Evolutionary conservation across 2,329 filamentous ascomycete genomes (phyloP).

Genomic region (Cladosporium phlei): DNA sequence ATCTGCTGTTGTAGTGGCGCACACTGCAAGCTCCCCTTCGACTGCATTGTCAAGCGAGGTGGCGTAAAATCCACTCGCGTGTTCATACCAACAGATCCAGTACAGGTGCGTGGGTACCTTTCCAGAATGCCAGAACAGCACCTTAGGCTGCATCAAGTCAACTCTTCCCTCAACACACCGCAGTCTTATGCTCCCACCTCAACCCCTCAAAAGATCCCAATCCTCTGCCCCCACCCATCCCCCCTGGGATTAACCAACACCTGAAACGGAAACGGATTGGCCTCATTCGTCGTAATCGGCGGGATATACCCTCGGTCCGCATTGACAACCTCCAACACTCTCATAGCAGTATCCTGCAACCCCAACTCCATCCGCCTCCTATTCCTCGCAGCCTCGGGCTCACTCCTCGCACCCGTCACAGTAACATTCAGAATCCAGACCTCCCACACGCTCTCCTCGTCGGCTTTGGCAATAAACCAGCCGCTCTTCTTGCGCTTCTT

Average conservation of each 20-base stretch:
- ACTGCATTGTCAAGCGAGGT: too few species aligned
- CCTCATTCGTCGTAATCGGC: conserved; percentile 84
- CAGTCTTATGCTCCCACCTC: too few species aligned
- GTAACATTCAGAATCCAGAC: conserved; percentile 11
- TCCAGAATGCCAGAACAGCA: too few species aligned
- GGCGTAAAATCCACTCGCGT: too few species aligned
- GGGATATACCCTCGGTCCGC: conserved; percentile 81
- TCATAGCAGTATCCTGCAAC: conserved; percentile 8
- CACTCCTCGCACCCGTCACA: conserved; percentile 39
- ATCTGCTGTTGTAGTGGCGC: too few species aligned
- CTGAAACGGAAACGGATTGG: conserved; percentile 92
- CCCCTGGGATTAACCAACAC: conserved; percentile 78
- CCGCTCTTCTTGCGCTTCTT: conserved; percentile 12
- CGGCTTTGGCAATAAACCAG: conserved; percentile 12
- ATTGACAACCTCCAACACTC: conserved; percentile 5
- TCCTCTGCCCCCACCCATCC: conserved; percentile 17
- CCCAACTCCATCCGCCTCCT: conserved; percentile 34
- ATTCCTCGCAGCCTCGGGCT: conserved; percentile 81
- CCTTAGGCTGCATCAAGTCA: too few species aligned
- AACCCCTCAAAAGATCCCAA: conserved; percentile 14
- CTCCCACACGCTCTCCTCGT: conserved; percentile 14
- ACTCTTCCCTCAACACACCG: too few species aligned
- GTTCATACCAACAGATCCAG: too few species aligned
- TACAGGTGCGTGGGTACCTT: too few species aligned
- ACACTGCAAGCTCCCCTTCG: too few species aligned